Base-by-base conservation (phyloP, 1,284 basidiomycete species). In the Boletus semigastroideus region DNA sequence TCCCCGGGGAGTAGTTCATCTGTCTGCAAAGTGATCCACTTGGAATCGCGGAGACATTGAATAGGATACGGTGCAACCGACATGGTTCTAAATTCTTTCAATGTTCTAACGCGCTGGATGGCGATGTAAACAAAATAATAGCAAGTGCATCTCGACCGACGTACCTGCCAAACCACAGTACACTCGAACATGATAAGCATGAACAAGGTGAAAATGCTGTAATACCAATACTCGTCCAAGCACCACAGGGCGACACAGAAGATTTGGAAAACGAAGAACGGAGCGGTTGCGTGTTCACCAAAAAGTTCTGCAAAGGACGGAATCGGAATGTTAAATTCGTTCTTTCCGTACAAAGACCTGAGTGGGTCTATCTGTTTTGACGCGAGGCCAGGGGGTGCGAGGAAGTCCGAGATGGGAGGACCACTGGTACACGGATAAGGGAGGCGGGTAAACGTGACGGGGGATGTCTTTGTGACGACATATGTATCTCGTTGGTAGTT, bases 151-250 rank as follows among this genome's bases (percentile, higher is more conserved):
- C 30, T 16, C 8, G 22, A 36, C 53, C 2, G 38, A 71, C 84
- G 51, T 59, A 90, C 91, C 85, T 97, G 94, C 83, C 90, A 98
- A 20, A 98, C 94, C 36, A 95, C 93, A 1, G 95, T 98, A 73
- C 94, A 97, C 73, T 98, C 95, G 65, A 98, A 98, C 55, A 96
- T 88, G 48, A 98, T 75, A 45, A 98, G 78, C 95, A 98, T 98
- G 80, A 98, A 97, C 31, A 94, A 79, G 1, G 95, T 98, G 75
- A 98, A 98, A 40, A 98, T 72, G 57, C 89, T 92, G 77, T 96
- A 98, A 70, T 96, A 97, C 94, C 94, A 97, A 71, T 97, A 98
- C 70, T 97, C 95, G 66, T 98, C 95, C 63, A 98, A 73, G 67
- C 90, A 93, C 94, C 94, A 98, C 14, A 98, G 76, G 0, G 91